These are phyloP conservation scores for Cercospora zeae-maydis DNA, from an alignment of 2,329 filamentous ascomycete genomes.

Conservation along the genomic window DNA sequence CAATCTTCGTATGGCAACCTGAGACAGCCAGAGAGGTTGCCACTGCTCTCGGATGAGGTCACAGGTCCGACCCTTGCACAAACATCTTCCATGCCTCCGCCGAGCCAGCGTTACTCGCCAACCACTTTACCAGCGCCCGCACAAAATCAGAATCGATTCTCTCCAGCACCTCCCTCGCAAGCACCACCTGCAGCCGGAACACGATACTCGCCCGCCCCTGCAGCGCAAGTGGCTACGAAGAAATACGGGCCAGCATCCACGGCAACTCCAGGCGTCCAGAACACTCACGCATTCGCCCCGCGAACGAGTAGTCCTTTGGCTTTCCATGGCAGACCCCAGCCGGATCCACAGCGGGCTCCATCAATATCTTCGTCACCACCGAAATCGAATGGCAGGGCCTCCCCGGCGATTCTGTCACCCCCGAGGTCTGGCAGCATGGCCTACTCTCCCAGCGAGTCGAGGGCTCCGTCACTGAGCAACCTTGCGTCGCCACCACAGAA, in stretches of 20 bases:
- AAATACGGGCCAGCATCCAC: conserved; percentile 40
- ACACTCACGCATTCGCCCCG: conserved; percentile 55
- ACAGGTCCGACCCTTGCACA: conserved; percentile 25
- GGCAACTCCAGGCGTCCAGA: conserved; percentile 29
- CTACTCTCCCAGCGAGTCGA: conserved; percentile 24
- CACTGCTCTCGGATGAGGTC: conserved; percentile 39
- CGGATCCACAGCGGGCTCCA: neutral
- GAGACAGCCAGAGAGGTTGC: conserved; percentile 42
- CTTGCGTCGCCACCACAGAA: conserved; percentile 37
- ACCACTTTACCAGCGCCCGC: conserved; percentile 25
- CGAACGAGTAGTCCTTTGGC: conserved; percentile 64
- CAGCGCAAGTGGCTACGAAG: conserved; percentile 38
- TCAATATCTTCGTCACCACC: conserved; percentile 39
- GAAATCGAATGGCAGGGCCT: conserved; percentile 29
- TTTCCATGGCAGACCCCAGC: conserved; percentile 43
- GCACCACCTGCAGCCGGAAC: conserved; percentile 39
- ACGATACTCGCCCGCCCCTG: conserved; percentile 58
- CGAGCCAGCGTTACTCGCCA: conserved; percentile 28
- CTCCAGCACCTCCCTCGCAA: conserved; percentile 36
- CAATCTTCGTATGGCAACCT: conserved; percentile 30
- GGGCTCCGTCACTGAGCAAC: conserved; percentile 39
- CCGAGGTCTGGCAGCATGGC: conserved; percentile 20
- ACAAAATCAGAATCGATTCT: conserved; percentile 23
- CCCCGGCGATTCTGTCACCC: conserved; percentile 23
- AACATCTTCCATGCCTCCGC: conserved; percentile 16